Conservation (phyloP, 768 basidiomycete species). For the Russula griseocarnosa region DNA sequence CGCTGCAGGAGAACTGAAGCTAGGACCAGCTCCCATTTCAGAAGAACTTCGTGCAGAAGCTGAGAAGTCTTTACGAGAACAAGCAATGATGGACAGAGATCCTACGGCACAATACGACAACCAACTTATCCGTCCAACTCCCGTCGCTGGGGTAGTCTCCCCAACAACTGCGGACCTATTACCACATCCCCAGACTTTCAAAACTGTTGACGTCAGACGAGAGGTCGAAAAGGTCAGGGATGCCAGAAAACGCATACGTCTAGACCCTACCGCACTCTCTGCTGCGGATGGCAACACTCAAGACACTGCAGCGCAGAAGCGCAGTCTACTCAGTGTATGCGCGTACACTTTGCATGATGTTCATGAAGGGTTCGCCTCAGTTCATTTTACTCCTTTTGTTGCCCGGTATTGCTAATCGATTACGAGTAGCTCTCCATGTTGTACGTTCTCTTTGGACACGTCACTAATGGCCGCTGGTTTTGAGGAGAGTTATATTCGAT, state of each 20-base stretch:
- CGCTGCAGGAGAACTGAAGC: constrained; percentile 72
- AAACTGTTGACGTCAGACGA: constrained; percentile 80
- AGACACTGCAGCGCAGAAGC: constrained; percentile 46
- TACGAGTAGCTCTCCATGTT: constrained; percentile 66
- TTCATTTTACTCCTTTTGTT: constrained; percentile 1
- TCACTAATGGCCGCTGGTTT: constrained; percentile 94
- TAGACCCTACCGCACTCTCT: constrained; percentile 68
- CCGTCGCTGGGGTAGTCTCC: constrained; percentile 52
- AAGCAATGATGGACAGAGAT: constrained; percentile 71
- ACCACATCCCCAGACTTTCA: constrained; percentile 80
- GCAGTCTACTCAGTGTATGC: constrained; percentile 87
- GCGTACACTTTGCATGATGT: constrained; percentile 93
- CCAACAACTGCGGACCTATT: constrained; percentile 70
- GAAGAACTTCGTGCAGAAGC: constrained; percentile 82
- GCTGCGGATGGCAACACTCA: constrained; percentile 59
- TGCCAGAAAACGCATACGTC: constrained; percentile 83
- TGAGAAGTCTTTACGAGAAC: constrained; percentile 73
- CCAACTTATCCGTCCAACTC: constrained; percentile 47
- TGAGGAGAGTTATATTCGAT: constrained; percentile 87
- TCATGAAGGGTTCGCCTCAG: constrained; percentile 75
- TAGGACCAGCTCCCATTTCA: constrained; percentile 75
- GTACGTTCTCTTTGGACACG: constrained; percentile 85
- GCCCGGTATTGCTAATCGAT: constrained; percentile 4
- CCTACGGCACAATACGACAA: constrained; percentile 63
- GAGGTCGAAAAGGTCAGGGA: constrained; percentile 90